phyloP scores from a whole-genome alignment of 805 yeast species.

The Candida krabiensis region DNA sequence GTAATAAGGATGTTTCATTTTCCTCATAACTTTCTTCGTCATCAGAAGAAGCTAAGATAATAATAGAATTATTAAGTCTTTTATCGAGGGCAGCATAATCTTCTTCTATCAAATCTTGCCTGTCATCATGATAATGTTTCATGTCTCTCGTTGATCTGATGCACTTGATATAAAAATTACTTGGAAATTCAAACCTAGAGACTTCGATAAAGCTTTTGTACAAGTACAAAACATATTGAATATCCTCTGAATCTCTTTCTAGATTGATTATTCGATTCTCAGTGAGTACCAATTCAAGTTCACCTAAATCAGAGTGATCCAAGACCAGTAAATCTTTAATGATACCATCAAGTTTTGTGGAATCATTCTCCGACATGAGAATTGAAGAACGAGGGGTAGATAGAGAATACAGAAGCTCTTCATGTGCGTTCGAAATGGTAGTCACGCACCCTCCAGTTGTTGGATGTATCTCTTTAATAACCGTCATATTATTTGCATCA shows the following conservation, averaged over 20 bases:
- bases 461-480: no score
- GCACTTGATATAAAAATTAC: conserved; percentile 13
- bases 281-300: conserved; percentile 3
- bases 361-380: no score
- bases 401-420: neutral
- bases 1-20: neutral
- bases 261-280: conserved; percentile 9
- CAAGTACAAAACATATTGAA: conserved; percentile 2
- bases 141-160: neutral
- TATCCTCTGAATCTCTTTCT: conserved; percentile 1
- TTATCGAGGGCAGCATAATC: conserved; percentile 1
- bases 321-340: conserved; percentile 2
- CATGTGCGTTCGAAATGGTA: neutral
- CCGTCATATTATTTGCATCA: neutral
- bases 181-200: conserved; percentile 3
- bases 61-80: conserved; percentile 9
- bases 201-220: conserved; percentile 2
- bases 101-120: conserved; percentile 6
- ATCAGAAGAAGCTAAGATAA: conserved; percentile 13
- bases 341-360: conserved; percentile 1
- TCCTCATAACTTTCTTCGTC: conserved; percentile 5
- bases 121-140: conserved; percentile 9
- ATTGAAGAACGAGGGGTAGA: neutral
- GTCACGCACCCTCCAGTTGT: neutral
- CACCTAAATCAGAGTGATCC: conserved; percentile 7